Conservation (phyloP, 2,329 filamentous ascomycete genomes). For the Fusarium sp. region DNA sequence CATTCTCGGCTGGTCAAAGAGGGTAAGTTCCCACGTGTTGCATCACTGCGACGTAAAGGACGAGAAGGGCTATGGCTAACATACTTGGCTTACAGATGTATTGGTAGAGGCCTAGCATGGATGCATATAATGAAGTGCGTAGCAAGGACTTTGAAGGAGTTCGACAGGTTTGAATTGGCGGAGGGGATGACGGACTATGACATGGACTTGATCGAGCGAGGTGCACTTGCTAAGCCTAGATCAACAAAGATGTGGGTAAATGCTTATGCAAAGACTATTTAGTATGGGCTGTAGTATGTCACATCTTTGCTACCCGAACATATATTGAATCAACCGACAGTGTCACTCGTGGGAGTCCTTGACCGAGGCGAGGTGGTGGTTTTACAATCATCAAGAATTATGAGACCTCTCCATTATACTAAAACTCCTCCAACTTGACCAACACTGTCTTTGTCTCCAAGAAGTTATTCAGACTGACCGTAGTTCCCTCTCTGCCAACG, state of each 20-base stretch:
- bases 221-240: not conserved
- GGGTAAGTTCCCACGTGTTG: not conserved
- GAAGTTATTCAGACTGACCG: constrained; percentile 17
- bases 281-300: too few relatives aligned
- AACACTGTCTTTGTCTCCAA: constrained; percentile 24
- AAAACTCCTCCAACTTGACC: not conserved
- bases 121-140: not conserved
- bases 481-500: not conserved
- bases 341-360: too few relatives aligned
- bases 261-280: not conserved
- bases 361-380: too few relatives aligned
- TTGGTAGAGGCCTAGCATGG: not conserved
- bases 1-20: not conserved
- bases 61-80: not conserved
- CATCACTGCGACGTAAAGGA: too few relatives aligned
- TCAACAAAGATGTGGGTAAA: not conserved
- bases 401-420: not conserved
- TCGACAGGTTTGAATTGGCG: not conserved
- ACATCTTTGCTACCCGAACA: rapidly evolving
- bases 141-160: not conserved
- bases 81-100: not conserved
- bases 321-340: not conserved
- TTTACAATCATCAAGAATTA: too few relatives aligned
- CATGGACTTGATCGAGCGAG: not conserved
- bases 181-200: not conserved